Conservation (phyloP, 495 filamentous ascomycete species). For the Daldinia loculata region DNA sequence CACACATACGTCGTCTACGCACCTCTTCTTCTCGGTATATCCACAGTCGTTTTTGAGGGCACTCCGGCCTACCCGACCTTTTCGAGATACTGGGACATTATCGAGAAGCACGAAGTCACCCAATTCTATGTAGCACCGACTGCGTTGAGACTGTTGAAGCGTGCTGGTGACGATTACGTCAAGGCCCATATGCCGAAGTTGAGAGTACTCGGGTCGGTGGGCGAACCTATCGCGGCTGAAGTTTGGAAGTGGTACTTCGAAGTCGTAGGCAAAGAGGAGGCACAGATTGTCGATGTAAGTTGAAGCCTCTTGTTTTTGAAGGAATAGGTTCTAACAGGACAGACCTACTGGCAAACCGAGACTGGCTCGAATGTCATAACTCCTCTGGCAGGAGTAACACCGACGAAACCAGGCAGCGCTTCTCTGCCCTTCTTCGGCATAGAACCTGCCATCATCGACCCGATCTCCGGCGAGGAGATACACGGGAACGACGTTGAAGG, state of each 20-base stretch:
- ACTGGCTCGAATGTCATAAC: constrained; percentile 94
- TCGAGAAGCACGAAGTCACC: constrained; percentile 91
- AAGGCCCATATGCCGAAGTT: constrained; percentile 88
- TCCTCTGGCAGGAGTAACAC: constrained; percentile 76
- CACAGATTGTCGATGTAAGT: constrained; percentile 94
- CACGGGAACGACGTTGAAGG: constrained; percentile 97
- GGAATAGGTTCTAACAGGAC: constrained; percentile 26
- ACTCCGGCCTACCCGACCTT: constrained; percentile 98
- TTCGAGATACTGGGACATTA: constrained; percentile 98
- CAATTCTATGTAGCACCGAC: constrained; percentile 99
- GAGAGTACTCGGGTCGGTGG: constrained; percentile 92
- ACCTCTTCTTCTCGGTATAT: constrained; percentile 87
- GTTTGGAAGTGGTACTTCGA: constrained; percentile 99
- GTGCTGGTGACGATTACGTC: constrained; percentile 91
- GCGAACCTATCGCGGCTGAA: constrained; percentile 97
- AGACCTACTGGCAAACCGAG: constrained; percentile 99
- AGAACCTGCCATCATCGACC: constrained; percentile 97
- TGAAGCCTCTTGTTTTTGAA: neutral
- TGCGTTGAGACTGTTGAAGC: constrained; percentile 90
- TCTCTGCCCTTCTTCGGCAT: constrained; percentile 96
- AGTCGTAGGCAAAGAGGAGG: constrained; percentile 90
- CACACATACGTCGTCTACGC: constrained; percentile 99
- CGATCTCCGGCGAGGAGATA: constrained; percentile 92
- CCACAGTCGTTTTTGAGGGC: constrained; percentile 98
- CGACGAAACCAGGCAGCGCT: constrained; percentile 80